Percentiles rank a stretch among this genome's conserved stretches.
Conservation (phyloP, 352 stramenopile genomes). For the Hyaloperonospora brassicae region DNA sequence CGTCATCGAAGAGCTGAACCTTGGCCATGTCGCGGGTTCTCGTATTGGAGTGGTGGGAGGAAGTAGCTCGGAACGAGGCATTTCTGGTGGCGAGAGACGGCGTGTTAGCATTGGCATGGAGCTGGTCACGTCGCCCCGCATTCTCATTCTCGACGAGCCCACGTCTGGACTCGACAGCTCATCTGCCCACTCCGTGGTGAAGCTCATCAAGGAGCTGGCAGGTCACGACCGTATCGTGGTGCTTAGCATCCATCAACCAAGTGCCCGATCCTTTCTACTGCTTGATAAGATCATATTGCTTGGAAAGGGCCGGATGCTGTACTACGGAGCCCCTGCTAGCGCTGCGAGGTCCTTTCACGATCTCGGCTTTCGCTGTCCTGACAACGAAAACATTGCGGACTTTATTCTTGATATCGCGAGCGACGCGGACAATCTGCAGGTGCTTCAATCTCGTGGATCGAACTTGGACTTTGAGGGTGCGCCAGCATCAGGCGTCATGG, state of each 20-base stretch:
- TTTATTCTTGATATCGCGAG: conserved; percentile 74
- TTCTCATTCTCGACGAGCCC: conserved; percentile 88
- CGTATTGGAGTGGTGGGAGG: conserved; percentile 41
- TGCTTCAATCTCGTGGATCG: conserved; percentile 29
- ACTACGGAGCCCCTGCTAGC: conserved; percentile 40
- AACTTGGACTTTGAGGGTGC: conserved; percentile 19
- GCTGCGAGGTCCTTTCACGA: conserved; percentile 50
- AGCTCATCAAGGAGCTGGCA: conserved; percentile 82
- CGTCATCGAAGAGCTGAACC: conserved; percentile 67
- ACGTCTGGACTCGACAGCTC: conserved; percentile 90
- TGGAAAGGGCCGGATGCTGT: conserved; percentile 63
- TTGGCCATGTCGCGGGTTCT: conserved; percentile 52
- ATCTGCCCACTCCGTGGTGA: conserved; percentile 83
- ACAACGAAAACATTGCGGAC: conserved; percentile 75
- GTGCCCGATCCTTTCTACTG: conserved; percentile 83
- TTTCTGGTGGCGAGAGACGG: conserved; percentile 90
- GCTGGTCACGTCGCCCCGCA: conserved; percentile 84
- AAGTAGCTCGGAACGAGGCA: conserved; percentile 51
- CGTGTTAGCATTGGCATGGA: conserved; percentile 91
- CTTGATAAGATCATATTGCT: conserved; percentile 89
- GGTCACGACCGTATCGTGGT: conserved; percentile 69
- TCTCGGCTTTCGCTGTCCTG: conserved; percentile 55
- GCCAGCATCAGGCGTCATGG: neutral
- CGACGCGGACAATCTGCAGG: conserved; percentile 47
- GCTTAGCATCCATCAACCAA: conserved; percentile 86